Conservation (phyloP, 2,329 filamentous ascomycete species). For the Claviceps sp. region DNA sequence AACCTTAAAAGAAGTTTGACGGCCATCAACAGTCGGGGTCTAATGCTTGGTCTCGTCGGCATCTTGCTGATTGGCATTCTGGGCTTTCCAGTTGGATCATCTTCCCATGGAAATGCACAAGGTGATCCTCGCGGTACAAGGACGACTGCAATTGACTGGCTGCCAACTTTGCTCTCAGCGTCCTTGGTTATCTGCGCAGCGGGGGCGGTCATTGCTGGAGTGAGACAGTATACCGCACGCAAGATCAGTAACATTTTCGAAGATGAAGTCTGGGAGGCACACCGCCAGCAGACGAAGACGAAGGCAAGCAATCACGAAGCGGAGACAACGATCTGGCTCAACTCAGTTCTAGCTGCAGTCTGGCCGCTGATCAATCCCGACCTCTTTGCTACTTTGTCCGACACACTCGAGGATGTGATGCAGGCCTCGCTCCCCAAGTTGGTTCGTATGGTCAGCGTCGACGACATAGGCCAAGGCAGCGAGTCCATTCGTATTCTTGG, state of each 20-base stretch:
- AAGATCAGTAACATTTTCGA: constrained; percentile 51
- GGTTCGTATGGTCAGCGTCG: constrained; percentile 61
- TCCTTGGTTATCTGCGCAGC: constrained; percentile 13
- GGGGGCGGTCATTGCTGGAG: constrained; percentile 27
- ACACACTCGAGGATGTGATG: constrained; percentile 69
- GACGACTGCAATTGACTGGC: constrained; percentile 15
- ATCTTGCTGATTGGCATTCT: constrained; percentile 13
- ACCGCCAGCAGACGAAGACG: constrained; percentile 35
- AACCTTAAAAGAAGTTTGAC: constrained; percentile 22
- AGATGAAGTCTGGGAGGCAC: constrained; percentile 56
- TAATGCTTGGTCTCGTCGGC: constrained; percentile 25
- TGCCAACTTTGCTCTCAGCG: constrained; percentile 3
- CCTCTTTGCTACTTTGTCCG: constrained; percentile 53
- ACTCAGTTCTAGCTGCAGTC: constrained; percentile 51
- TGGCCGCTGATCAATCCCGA: constrained; percentile 69
- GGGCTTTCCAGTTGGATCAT: neutral
- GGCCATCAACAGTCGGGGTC: constrained; percentile 18
- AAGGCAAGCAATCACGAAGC: constrained; percentile 30
- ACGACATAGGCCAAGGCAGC: constrained; percentile 63
- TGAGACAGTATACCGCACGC: constrained; percentile 47
- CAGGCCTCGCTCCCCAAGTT: constrained; percentile 58
- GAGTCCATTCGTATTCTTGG: constrained; percentile 59
- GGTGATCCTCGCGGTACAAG: constrained; percentile 1
- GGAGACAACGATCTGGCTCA: constrained; percentile 61
- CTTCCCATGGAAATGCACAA: neutral